These are phyloP conservation scores for Sicyos baderoa DNA, from an alignment of 306 rosid species.

Conservation along the genomic window DNA sequence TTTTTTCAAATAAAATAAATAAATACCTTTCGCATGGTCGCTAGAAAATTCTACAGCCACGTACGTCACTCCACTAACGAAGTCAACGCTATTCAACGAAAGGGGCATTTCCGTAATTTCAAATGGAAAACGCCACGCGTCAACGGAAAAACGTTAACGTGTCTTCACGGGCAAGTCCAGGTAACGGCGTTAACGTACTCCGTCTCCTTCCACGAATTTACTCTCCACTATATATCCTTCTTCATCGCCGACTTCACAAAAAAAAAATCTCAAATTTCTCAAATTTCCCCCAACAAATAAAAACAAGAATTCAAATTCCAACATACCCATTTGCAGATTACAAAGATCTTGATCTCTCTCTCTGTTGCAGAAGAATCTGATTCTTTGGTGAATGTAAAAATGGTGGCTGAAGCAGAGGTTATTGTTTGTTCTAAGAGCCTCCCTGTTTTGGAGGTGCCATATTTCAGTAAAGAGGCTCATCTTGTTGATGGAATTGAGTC, in stretches of 20 bases:
- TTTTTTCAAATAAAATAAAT: too few relatives aligned
- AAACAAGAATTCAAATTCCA: too few relatives aligned
- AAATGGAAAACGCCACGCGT: not conserved
- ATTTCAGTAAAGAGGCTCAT: constrained; percentile 34
- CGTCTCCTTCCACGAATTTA: constrained; percentile 9
- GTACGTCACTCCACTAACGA: not conserved
- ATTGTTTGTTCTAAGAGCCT: constrained; percentile 46
- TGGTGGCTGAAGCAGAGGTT: constrained; percentile 53
- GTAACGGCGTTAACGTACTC: constrained; percentile 18
- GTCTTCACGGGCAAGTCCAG: not conserved
- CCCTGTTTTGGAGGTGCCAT: not conserved
- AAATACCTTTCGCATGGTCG: too few relatives aligned
- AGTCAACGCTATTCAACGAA: not conserved
- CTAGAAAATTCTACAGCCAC: not conserved
- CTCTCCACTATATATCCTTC: constrained; percentile 3
- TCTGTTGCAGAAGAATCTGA: constrained; percentile 9
- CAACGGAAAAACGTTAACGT: not conserved
- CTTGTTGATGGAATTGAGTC: constrained; percentile 22
- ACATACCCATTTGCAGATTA: not conserved
- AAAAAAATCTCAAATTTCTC: not conserved
- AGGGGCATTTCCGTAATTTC: not conserved
- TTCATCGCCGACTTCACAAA: not conserved
- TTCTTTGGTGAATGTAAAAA: constrained; percentile 15
- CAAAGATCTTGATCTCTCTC: not conserved
- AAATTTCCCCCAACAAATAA: not conserved